Evolutionary conservation across 176 grass and related monocot genomes (phyloP).

Genomic region (Luzula sylvatica): DNA sequence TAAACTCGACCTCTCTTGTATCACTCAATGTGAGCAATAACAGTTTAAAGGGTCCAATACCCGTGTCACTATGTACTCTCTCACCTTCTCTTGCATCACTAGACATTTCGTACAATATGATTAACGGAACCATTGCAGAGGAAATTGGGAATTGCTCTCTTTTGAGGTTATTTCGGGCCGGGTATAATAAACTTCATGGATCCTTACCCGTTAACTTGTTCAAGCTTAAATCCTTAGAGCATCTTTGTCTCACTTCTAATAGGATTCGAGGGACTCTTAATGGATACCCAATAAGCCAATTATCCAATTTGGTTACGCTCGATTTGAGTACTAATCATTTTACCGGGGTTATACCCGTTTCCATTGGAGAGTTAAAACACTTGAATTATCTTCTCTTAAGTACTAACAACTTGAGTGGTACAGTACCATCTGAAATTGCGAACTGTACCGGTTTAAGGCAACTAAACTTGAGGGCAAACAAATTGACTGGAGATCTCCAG

Average conservation of each 20-base stretch:
- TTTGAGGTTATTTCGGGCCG: constrained; percentile 44
- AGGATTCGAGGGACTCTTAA: constrained; percentile 36
- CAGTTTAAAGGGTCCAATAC: constrained; percentile 50
- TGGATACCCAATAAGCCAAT: constrained; percentile 29
- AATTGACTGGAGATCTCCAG: constrained; percentile 36
- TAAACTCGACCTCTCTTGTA: constrained; percentile 31
- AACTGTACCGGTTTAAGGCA: constrained; percentile 48
- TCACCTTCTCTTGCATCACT: constrained; percentile 34
- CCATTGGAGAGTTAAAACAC: constrained; percentile 40
- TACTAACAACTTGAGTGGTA: constrained; percentile 44
- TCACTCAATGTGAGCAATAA: constrained; percentile 73
- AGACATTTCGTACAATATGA: constrained; percentile 42
- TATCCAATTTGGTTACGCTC: constrained; percentile 30
- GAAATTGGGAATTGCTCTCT: constrained; percentile 47
- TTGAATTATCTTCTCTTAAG: constrained; percentile 33
- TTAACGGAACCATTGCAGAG: constrained; percentile 35
- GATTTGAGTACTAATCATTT: constrained; percentile 40
- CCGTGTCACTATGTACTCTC: constrained; percentile 34
- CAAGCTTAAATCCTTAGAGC: constrained; percentile 30
- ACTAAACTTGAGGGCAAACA: constrained; percentile 55
- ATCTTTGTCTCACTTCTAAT: constrained; percentile 42
- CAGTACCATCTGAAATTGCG: constrained; percentile 32
- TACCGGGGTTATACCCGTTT: constrained; percentile 31
- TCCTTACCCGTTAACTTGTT: constrained; percentile 42
- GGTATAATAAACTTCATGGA: constrained; percentile 40